phyloP scores from a whole-genome alignment of 768 basidiomycete species.

The Tricholoma hemisulphureum region DNA sequence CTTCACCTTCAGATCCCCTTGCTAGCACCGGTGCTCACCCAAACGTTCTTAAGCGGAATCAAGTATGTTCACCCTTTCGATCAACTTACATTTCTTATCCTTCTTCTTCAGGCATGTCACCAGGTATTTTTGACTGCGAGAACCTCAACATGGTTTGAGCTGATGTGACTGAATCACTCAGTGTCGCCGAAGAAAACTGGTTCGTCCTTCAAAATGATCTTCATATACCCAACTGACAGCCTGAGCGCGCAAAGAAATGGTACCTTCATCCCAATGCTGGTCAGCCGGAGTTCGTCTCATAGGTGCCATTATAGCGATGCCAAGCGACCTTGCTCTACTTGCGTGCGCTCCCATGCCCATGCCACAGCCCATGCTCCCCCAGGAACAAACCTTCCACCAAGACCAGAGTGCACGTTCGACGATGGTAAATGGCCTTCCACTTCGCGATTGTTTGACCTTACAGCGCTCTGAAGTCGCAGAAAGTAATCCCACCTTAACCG shows the following conservation, averaged over 20 bases:
- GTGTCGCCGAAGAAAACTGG: conserved; percentile 74
- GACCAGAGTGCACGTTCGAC: conserved; percentile 76
- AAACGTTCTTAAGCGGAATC: conserved; percentile 53
- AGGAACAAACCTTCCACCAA: conserved; percentile 49
- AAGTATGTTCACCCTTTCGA: conserved; percentile 31
- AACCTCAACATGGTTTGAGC: neutral
- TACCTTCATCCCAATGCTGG: conserved; percentile 25
- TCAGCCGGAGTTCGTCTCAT: neutral
- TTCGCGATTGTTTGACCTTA: neutral
- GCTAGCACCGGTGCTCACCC: conserved; percentile 32
- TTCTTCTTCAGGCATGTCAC: conserved; percentile 47
- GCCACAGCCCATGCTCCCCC: conserved; percentile 60
- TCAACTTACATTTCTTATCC: conserved; percentile 2
- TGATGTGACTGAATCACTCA: conserved; percentile 33
- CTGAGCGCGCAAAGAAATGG: conserved; percentile 69
- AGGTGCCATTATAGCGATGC: conserved; percentile 54
- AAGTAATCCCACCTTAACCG: conserved; percentile 33
- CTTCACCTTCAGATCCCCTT: conserved; percentile 26
- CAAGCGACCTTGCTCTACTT: conserved; percentile 74
- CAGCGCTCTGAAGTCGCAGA: conserved; percentile 38
- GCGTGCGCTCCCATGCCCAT: conserved; percentile 72
- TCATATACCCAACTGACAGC: conserved; percentile 3
- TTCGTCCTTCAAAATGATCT: conserved; percentile 30
- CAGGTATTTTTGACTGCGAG: conserved; percentile 37
- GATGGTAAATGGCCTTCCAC: conserved; percentile 46